A percentile compares a stretch with the other conserved stretches of the same genome.
Evolutionary conservation across 441 rosid species (phyloP).

Genomic region (Raphanus hybrid): DNA sequence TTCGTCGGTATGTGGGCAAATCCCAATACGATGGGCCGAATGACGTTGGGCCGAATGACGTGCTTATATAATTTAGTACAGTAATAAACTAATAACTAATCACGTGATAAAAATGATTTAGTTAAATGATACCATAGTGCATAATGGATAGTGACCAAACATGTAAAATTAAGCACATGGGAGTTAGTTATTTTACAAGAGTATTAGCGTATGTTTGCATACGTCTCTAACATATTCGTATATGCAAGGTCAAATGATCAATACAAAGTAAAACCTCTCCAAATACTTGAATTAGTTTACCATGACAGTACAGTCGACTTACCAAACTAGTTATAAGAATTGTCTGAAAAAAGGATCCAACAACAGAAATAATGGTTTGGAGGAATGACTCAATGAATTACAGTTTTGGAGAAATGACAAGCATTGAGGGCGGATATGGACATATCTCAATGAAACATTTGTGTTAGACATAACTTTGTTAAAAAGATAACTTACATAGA

Average conservation of each 20-base stretch:
- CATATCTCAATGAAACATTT: too few species aligned
- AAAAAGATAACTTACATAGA: too few species aligned
- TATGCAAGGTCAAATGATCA: background rate
- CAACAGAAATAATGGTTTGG: background rate
- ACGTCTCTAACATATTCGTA: background rate
- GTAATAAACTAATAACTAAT: background rate
- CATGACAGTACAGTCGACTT: background rate
- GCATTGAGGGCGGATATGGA: background rate
- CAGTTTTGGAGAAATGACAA: background rate
- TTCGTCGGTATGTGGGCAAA: slow-evolving; percentile 4
- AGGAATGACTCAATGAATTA: background rate
- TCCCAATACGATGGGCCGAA: background rate
- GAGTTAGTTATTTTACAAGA: background rate
- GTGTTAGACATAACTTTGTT: too few species aligned
- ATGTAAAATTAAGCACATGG: background rate
- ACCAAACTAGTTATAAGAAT: background rate
- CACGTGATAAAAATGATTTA: slow-evolving; percentile 5
- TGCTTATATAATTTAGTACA: background rate
- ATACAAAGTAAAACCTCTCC: too few species aligned
- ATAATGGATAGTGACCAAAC: slow-evolving; percentile 10
- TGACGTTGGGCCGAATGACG: slow-evolving; percentile 1
- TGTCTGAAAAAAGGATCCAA: background rate
- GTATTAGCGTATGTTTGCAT: background rate
- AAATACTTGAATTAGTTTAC: slow-evolving; percentile 3
- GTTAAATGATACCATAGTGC: background rate